Percentiles rank a stretch among this genome's conserved stretches.
phyloP scores from a whole-genome alignment of 192 early-diverging fungal genomes.

The Backusella australiensis region DNA sequence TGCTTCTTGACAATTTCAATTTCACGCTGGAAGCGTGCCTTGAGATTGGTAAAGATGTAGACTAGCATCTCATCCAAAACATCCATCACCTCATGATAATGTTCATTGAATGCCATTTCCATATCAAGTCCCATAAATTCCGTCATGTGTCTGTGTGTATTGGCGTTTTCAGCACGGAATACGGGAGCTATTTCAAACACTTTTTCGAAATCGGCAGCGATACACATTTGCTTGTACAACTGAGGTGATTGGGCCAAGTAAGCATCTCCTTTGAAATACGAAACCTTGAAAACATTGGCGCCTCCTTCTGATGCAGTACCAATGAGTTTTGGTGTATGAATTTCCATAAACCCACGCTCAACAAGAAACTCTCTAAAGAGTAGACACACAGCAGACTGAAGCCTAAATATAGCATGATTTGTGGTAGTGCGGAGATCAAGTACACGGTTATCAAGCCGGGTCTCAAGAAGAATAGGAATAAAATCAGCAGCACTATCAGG shows the following conservation, averaged over 20 bases:
- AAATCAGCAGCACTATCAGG: conserved; percentile 75
- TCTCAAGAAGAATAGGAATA: conserved; percentile 81
- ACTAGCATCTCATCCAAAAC: conserved; percentile 91
- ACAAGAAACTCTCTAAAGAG: conserved; percentile 96
- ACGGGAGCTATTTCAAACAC: conserved; percentile 97
- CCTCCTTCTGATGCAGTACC: conserved; percentile 93
- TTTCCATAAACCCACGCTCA: conserved; percentile 83
- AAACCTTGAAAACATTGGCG: conserved; percentile 93
- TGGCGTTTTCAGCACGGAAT: conserved; percentile 98
- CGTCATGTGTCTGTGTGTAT: conserved; percentile 99
- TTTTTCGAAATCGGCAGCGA: conserved; percentile 93
- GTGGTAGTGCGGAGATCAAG: conserved; percentile 93
- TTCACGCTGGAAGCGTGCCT: conserved; percentile 80
- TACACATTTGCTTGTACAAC: conserved; percentile 99
- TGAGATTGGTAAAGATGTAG: conserved; percentile 86
- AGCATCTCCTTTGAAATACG: conserved; percentile 93
- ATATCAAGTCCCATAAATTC: conserved; percentile 98
- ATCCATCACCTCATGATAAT: conserved; percentile 98
- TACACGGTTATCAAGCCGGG: conserved; percentile 92
- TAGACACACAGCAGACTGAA: conserved; percentile 90
- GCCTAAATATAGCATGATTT: conserved; percentile 96
- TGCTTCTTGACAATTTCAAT: conserved; percentile 85
- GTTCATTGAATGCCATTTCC: conserved; percentile 99
- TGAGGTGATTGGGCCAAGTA: conserved; percentile 98
- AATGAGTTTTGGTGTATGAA: conserved; percentile 97